Base-by-base conservation (phyloP, 2,329 filamentous ascomycete genomes). In the Xylariaceae sp. region DNA sequence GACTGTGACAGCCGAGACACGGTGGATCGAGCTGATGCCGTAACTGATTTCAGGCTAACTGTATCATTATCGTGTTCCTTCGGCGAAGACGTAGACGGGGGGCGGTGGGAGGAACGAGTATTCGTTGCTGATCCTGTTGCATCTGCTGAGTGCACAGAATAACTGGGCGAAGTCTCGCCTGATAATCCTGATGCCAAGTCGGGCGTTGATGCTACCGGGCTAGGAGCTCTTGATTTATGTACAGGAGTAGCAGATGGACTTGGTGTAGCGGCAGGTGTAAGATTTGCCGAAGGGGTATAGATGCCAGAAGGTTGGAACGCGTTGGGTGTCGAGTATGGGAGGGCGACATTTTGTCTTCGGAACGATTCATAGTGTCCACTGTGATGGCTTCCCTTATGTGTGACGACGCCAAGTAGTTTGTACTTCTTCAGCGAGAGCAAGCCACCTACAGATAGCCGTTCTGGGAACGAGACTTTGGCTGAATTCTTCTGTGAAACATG, bases 351-450 rank as follows among this genome's bases (percentile, higher is more conserved):
- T 72, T 97, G 94, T 30, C 94, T 84, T 27, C 94, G 83, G 72
- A 97, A 97, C 1, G 92, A 93, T 71, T 99, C 94, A 74, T 99
- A 99, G 69, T 99, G 94, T 1, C 94, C 94, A 65, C 92, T 96
- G 67, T 96, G 88, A 70, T 99, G 94, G 58, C 90, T 95, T 30
- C 94, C 94, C 67, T 96, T 96, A 70, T 99, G 94, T 18, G 91
- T 96, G 29, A 99, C 91, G 29, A 96, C 84, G 10, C 88, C 91
- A 0, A 96, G 81, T 4, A 99, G 79, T 64, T 87, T 91, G 73
- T 97, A 99, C 68, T 83, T 88, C 59, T 86, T 88, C 66, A 88
- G 86, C 51, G 88, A 82, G 36, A 94, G 74, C 20, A 97, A 76
- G 1, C 91, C 86, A 1, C 94, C 94, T 3, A 99, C 77, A 0